Percentiles rank a stretch among this genome's conserved stretches.
Evolutionary conservation across 2,329 filamentous ascomycete species (phyloP).

Genomic region (Trichoderma sp.): DNA sequence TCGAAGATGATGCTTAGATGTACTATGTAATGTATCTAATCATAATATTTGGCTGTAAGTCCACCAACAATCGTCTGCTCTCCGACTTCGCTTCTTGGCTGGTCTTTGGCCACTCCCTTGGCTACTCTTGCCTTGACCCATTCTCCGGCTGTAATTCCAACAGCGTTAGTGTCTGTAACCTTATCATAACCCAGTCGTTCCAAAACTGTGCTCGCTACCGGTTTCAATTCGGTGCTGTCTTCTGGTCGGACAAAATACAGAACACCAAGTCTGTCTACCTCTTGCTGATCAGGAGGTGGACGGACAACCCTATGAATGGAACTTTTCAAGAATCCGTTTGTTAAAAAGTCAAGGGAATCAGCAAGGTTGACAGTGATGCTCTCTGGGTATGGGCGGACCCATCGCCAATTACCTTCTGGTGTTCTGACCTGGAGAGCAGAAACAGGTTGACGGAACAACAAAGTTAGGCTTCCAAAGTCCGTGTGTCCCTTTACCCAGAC

Average conservation of each 20-base stretch:
- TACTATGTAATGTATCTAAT: not conserved
- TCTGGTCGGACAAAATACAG: constrained; percentile 42
- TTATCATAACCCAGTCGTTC: constrained; percentile 31
- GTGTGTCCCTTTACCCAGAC: not conserved
- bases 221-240: constrained; percentile 33
- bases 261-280: constrained; percentile 48
- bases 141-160: constrained; percentile 15
- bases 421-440: not conserved
- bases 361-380: not conserved
- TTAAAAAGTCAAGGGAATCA: constrained; percentile 22
- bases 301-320: constrained; percentile 45
- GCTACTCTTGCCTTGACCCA: constrained; percentile 20
- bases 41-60: constrained; percentile 14
- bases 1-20: constrained; percentile 35
- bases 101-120: constrained; percentile 10
- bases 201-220: constrained; percentile 34
- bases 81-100: not conserved
- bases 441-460: not conserved
- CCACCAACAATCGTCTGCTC: constrained; percentile 17
- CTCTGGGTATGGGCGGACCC: not conserved
- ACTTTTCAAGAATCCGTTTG: constrained; percentile 45
- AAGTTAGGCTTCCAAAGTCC: not conserved
- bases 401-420: not conserved
- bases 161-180: not conserved
- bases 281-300: constrained; percentile 43